Evolutionary conservation across 257 asterid species (phyloP).

Genomic region (Solanum etuberosum): DNA sequence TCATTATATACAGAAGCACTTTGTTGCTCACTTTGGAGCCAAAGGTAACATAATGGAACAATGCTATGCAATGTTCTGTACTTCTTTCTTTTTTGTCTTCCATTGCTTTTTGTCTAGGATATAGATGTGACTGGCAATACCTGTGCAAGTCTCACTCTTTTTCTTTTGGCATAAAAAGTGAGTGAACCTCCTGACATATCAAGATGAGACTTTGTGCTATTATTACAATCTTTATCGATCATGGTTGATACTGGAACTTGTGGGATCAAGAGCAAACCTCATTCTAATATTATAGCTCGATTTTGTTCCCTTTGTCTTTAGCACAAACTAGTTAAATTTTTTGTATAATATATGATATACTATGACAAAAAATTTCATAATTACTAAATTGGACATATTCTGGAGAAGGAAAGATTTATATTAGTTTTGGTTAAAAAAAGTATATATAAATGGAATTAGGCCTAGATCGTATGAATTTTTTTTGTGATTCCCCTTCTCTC

Average conservation of each 20-base stretch:
- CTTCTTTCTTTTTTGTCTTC: not conserved
- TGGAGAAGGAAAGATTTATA: not conserved
- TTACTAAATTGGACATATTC: not conserved
- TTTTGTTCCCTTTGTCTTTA: not conserved
- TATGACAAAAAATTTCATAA: not conserved
- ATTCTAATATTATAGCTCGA: not conserved
- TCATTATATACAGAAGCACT: not conserved
- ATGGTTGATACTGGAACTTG: not conserved
- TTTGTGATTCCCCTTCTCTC: not conserved
- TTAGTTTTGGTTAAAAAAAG: not conserved
- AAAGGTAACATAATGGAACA: not conserved
- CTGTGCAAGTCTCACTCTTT: not conserved
- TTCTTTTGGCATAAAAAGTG: not conserved
- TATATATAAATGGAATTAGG: not conserved
- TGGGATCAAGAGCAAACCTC: not conserved
- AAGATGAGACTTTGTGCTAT: not conserved
- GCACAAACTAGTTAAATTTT: not conserved
- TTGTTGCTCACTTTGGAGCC: not conserved
- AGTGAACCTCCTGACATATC: not conserved
- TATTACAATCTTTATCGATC: not conserved
- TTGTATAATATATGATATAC: not conserved
- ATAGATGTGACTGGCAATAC: not conserved
- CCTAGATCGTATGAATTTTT: not conserved
- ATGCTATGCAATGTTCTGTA: not conserved
- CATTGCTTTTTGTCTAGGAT: not conserved